Evolutionary conservation across 768 basidiomycete genomes (phyloP), one percentile per base, ranked within the genome.

Genomic region (Amyloporia xantha): DNA sequence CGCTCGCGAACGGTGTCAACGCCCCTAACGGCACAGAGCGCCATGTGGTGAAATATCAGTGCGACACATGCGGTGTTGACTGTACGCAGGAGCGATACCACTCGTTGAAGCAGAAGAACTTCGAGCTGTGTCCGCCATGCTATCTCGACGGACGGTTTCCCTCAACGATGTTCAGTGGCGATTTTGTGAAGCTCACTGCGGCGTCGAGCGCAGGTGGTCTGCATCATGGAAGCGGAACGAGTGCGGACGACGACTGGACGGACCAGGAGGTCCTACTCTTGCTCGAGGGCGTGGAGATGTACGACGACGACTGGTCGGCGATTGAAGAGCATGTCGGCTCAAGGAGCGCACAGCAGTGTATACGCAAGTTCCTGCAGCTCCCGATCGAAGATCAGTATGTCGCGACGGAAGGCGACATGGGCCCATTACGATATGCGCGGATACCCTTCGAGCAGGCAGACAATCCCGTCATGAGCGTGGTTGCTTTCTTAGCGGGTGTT

Each of bases 401-500:
- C 36, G 79, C 82, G 26, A 75, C 79, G 2, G 87, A 90, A 59
- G 86, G 77, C 2, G 81, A 82, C 19, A 77, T 84, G 70, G 91
- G 91, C 7, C 72, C 84, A 1, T 68, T 94, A 38, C 69, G 85
- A 48, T 91, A 83, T 47, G 81, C 83, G 0, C 69, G 86, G 13
- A 75, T 96, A 47, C 95, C 95, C 0, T 96, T 97, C 62, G 87
- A 92, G 58, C 89, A 92, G 63, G 82, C 89, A 4, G 96, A 99
- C 61, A 98, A 98, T 61, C 96, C 96, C 0, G 91, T 99, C 15
- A 92, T 99, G 92, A 91, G 89, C 64, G 96, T 98, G 20, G 94
- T 98, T 17, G 92, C 96, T 1, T 98, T 97, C 71, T 74, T 99
- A 20, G 92, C 96, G 6, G 88, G 91, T 5, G 92, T 94, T 9